Base-by-base conservation (phyloP, 768 basidiomycete genomes). In the Leucocoprinus birnbaumii region DNA sequence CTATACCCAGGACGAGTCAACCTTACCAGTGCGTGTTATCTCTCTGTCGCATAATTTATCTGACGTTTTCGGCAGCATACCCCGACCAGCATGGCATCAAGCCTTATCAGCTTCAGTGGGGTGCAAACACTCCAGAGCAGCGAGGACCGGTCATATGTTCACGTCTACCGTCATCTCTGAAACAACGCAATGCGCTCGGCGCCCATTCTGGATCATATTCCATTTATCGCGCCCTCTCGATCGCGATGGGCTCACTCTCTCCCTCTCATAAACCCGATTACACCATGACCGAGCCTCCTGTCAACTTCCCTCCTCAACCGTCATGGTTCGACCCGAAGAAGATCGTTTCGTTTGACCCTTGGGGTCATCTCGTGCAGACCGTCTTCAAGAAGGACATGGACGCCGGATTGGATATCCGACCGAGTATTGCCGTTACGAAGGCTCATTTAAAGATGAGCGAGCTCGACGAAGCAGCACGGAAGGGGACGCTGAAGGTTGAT, bases 371-470 rank as follows among this genome's bases (percentile, higher is more conserved):
- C 49, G 89, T 87, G 0, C 91, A 87, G 3, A 79, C 79, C 24
- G 81, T 87, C 0, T 94, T 86, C 72, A 74, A 73, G 50, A 71
- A 71, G 41, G 83, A 87, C 66, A 72, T 80, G 24, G 83, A 87
- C 37, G 79, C 77, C 40, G 89, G 89, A 0, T 71, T 97, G 54
- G 95, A 98, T 67, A 78, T 94, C 35, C 76, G 94, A 14, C 96
- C 96, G 0, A 94, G 92, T 52, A 98, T 98, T 61, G 89, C 93
- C 1, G 83, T 96, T 49, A 98, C 96, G 9, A 87, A 85, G 58
- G 89, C 94, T 0, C 95, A 97, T 66, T 84, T 98, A 77, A 98
- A 98, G 78, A 79, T 98, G 68, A 86, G 84, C 67, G 96, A 98
- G 72, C 75, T 98, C 48, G 96, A 98, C 68, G 90, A 91, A 47